Percentiles rank a stretch among this genome's conserved stretches.
These are phyloP conservation scores for Colletotrichum sp. DNA, from an alignment of 2,329 filamentous ascomycete species.

Conservation along the genomic window DNA sequence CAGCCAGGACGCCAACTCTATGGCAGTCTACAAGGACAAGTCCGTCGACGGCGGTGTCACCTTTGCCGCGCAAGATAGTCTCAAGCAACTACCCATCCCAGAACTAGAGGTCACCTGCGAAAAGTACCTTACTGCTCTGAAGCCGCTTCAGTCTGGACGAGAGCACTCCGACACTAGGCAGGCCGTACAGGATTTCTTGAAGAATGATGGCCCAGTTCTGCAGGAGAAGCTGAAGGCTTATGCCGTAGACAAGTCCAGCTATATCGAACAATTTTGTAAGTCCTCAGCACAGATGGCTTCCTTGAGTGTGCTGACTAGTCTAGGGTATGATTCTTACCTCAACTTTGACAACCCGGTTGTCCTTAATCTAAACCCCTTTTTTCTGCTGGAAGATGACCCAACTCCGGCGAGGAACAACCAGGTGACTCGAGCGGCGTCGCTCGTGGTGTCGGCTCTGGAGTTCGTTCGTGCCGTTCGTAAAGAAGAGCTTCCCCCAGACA, in stretches of 20 bases:
- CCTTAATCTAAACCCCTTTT: constrained; percentile 96
- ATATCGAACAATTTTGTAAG: constrained; percentile 98
- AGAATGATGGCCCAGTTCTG: constrained; percentile 78
- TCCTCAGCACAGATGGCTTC: constrained; percentile 23
- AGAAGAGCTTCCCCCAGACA: constrained; percentile 92
- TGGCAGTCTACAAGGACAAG: constrained; percentile 58
- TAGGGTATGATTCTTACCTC: constrained; percentile 98
- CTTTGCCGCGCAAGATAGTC: constrained; percentile 84
- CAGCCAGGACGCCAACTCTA: constrained; percentile 38
- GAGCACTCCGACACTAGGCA: constrained; percentile 84
- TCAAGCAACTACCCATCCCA: constrained; percentile 92
- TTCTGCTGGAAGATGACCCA: constrained; percentile 94
- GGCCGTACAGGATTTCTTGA: constrained; percentile 84
- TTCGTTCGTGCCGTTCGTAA: constrained; percentile 93
- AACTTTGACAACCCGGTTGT: constrained; percentile 99
- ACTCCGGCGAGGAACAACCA: constrained; percentile 97
- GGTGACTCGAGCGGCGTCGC: constrained; percentile 89
- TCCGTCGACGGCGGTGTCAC: constrained; percentile 76
- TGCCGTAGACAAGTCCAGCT: constrained; percentile 88
- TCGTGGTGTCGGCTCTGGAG: constrained; percentile 87
- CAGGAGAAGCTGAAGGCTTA: constrained; percentile 92
- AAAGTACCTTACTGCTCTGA: constrained; percentile 80
- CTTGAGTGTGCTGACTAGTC: background rate
- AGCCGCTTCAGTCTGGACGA: constrained; percentile 78
- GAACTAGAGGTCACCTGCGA: constrained; percentile 79